phyloP scores from a whole-genome alignment of 371 early-diverging fungal species.

The Batrachochytrium dendrobatidis region DNA sequence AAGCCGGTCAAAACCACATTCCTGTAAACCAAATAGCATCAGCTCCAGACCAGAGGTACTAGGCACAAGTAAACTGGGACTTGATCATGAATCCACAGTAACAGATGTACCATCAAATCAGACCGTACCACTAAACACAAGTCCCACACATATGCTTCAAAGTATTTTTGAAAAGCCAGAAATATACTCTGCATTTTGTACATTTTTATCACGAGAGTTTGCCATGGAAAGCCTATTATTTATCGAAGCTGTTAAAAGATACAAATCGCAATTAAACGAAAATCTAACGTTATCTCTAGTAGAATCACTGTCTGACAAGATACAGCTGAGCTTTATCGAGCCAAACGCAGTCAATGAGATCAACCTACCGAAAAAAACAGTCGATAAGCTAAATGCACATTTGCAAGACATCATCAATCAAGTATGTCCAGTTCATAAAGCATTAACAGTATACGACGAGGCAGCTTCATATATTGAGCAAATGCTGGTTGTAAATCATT shows the following conservation, averaged over 20 bases:
- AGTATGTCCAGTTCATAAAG: not conserved
- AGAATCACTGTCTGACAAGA: not conserved
- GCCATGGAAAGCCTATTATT: not conserved
- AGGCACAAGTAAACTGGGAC: too few relatives aligned
- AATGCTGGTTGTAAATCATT: not conserved
- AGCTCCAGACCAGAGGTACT: too few relatives aligned
- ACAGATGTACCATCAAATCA: too few relatives aligned
- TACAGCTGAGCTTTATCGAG: not conserved
- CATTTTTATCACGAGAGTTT: not conserved
- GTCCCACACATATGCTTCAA: too few relatives aligned
- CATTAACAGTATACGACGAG: not conserved
- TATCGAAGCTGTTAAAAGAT: slow-evolving; percentile 1
- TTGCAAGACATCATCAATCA: too few relatives aligned
- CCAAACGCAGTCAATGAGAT: not conserved
- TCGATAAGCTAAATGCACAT: not conserved
- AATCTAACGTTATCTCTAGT: not conserved
- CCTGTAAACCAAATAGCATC: too few relatives aligned
- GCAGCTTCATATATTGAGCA: not conserved
- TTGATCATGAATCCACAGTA: too few relatives aligned
- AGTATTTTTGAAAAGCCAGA: not conserved
- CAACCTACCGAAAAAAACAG: not conserved
- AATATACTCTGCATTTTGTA: not conserved
- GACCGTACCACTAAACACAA: too few relatives aligned
- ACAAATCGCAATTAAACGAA: not conserved
- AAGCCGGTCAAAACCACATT: too few relatives aligned